A percentile compares a stretch with the other conserved stretches of the same genome.
phyloP scores from a whole-genome alignment of 352 stramenopile species.

The Plasmopara viticola region DNA sequence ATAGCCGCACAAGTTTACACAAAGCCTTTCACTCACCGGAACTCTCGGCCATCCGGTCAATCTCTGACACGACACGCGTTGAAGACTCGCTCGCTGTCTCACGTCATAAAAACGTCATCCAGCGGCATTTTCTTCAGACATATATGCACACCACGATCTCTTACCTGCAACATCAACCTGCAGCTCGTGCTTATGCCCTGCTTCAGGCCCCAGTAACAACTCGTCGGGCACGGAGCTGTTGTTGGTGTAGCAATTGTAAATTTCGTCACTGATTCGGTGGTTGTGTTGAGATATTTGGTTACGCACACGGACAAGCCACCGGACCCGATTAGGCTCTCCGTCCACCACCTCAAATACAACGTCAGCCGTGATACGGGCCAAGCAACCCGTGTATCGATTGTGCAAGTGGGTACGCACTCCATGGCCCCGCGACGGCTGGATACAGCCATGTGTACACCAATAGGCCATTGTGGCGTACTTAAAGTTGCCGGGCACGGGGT shows the following conservation, averaged over 20 bases:
- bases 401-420: conserved; percentile 70
- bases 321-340: conserved; percentile 32
- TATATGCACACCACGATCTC: not conserved
- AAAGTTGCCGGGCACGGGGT: conserved; percentile 58
- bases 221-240: conserved; percentile 76
- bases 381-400: conserved; percentile 75
- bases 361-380: conserved; percentile 62
- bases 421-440: conserved; percentile 63
- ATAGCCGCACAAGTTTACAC: not conserved
- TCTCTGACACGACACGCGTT: conserved; percentile 18
- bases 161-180: conserved; percentile 13
- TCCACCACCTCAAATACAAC: conserved; percentile 55
- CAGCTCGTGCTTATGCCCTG: conserved; percentile 18
- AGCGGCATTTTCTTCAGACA: not conserved
- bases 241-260: conserved; percentile 73
- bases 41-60: conserved; percentile 21
- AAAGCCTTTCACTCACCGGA: conserved; percentile 10
- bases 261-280: conserved; percentile 69
- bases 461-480: conserved; percentile 82
- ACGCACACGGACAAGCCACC: conserved; percentile 67
- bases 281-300: conserved; percentile 81
- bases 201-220: conserved; percentile 36
- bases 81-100: conserved; percentile 27
- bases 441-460: conserved; percentile 80
- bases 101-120: not conserved